Evolutionary conservation across 2,329 filamentous ascomycete species (phyloP).

Genomic region (Penicillium sp.): DNA sequence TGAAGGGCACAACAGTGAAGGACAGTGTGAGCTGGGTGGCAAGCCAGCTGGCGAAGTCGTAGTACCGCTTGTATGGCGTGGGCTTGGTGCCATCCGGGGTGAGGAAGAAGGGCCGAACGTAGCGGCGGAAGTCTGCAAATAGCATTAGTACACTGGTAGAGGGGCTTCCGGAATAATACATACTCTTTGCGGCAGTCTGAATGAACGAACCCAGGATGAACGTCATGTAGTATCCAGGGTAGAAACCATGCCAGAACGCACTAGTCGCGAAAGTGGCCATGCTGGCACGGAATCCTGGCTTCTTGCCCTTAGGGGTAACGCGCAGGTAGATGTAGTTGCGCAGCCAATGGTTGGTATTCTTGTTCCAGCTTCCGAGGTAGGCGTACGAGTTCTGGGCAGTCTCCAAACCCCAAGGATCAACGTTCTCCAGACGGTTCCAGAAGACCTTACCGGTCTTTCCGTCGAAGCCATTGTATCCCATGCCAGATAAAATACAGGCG

Average conservation of each 20-base stretch:
- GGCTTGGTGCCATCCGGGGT: slow-evolving; percentile 66
- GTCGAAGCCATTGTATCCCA: slow-evolving; percentile 92
- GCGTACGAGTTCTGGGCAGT: slow-evolving; percentile 87
- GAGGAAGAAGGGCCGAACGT: slow-evolving; percentile 88
- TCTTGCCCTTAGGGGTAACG: slow-evolving; percentile 90
- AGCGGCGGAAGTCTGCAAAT: slow-evolving; percentile 71
- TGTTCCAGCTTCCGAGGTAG: slow-evolving; percentile 92
- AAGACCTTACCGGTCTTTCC: slow-evolving; percentile 75
- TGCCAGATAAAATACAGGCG: slow-evolving; percentile 83
- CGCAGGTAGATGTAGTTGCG: slow-evolving; percentile 93
- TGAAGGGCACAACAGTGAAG: slow-evolving; percentile 78
- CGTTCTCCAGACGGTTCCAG: slow-evolving; percentile 87
- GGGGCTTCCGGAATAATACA: slow-evolving; percentile 32
- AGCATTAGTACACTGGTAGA: not conserved
- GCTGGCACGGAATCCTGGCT: slow-evolving; percentile 91
- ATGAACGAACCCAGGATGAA: slow-evolving; percentile 88
- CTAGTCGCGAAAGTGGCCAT: slow-evolving; percentile 91
- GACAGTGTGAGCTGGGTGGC: slow-evolving; percentile 76
- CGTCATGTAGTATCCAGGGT: slow-evolving; percentile 88
- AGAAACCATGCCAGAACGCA: slow-evolving; percentile 97
- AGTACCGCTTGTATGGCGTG: slow-evolving; percentile 71
- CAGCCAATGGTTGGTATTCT: slow-evolving; percentile 96
- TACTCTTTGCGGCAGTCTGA: slow-evolving; percentile 91
- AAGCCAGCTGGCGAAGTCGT: slow-evolving; percentile 72
- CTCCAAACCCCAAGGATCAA: slow-evolving; percentile 80